Evolutionary conservation across 208 protist species (phyloP), one percentile per base, ranked within the genome.

Genomic region (Tetramitus jugosus): DNA sequence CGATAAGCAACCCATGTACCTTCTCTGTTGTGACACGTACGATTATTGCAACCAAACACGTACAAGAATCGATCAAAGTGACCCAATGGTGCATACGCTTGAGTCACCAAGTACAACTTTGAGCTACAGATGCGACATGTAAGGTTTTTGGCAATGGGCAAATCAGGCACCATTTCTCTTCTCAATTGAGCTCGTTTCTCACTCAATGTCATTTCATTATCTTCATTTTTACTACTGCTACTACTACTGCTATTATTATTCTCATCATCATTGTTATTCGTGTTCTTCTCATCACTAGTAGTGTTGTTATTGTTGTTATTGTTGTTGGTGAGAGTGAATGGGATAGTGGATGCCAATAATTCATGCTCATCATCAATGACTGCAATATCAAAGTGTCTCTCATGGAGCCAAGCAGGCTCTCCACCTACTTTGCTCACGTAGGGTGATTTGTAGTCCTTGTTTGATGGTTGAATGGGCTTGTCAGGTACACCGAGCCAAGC

Each of bases 1-100:
- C 33, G 33, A 33, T 33, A 69, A 45, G 4, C 31, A 31, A 42
- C 29, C 33, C 33, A 43, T 23, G 62, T n/a, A n/a, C n/a, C n/a
- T 8, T n/a, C n/a, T n/a, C 43, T 69, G 33, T 39, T n/a, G n/a
- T 7, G 39, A 45, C 62, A 69, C 29, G 6, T 14, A 23, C 13
- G 20, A n/a, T 69, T 69, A 69, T 69, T 69, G 17, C 62, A 69
- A n/a, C 62, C 62, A 42, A 69, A 69, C 0, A 69, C 33, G 26
- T 69, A 69, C 1, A 69, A n/a, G 43, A 69, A 69, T 20, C 62
- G 62, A 69, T 69, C 62, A 69, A 33, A n/a, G 1, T 8, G 0
- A 43, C 33, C 26, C 13, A 69, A n/a, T 20, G 31, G 31, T 29
- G 37, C 62, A 45, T 69, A 69, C 13, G 7, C 10, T 69, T 69